These are phyloP conservation scores for Trametes cinnabarina DNA, from an alignment of 768 basidiomycete species.

Conservation along the genomic window DNA sequence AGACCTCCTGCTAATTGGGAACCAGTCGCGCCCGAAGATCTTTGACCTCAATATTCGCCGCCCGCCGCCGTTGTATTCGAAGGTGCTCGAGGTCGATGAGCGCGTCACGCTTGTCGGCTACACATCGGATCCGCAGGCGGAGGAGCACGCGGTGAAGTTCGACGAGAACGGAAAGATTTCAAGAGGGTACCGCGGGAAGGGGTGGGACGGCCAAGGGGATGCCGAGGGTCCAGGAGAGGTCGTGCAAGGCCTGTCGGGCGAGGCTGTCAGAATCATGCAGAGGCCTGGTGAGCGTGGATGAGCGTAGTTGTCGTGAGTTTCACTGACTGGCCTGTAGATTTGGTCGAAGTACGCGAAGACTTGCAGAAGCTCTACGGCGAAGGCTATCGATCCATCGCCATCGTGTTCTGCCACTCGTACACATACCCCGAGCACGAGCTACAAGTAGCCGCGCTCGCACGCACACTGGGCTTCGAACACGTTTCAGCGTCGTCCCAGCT, in stretches of 20 bases:
- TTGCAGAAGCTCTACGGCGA: slow-evolving; percentile 69
- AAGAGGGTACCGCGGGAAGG: slow-evolving; percentile 71
- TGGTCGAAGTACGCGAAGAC: slow-evolving; percentile 47
- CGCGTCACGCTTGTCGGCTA: slow-evolving; percentile 93
- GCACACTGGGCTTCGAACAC: slow-evolving; percentile 82
- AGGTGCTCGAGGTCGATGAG: slow-evolving; percentile 80
- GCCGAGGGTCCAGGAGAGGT: slow-evolving; percentile 82
- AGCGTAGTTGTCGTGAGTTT: neutral
- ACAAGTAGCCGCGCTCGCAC: slow-evolving; percentile 67
- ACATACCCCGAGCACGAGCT: slow-evolving; percentile 87
- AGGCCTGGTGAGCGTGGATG: slow-evolving; percentile 51
- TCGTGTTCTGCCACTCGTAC: slow-evolving; percentile 90
- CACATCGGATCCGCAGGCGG: slow-evolving; percentile 82
- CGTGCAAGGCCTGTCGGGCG: slow-evolving; percentile 80
- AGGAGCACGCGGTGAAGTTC: slow-evolving; percentile 74
- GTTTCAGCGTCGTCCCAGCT: slow-evolving; percentile 85
- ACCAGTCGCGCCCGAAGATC: slow-evolving; percentile 91
- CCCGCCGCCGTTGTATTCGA: slow-evolving; percentile 70
- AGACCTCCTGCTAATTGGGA: slow-evolving; percentile 90
- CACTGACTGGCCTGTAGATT: slow-evolving; percentile 10
- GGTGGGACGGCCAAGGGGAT: slow-evolving; percentile 66
- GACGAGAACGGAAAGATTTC: slow-evolving; percentile 64
- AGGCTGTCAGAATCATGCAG: slow-evolving; percentile 81
- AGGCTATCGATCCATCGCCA: slow-evolving; percentile 88
- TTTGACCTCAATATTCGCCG: slow-evolving; percentile 92